Evolutionary conservation across 768 basidiomycete species (phyloP), one percentile per base, ranked within the genome.

Genomic region (Pleurotus cornucopiae): DNA sequence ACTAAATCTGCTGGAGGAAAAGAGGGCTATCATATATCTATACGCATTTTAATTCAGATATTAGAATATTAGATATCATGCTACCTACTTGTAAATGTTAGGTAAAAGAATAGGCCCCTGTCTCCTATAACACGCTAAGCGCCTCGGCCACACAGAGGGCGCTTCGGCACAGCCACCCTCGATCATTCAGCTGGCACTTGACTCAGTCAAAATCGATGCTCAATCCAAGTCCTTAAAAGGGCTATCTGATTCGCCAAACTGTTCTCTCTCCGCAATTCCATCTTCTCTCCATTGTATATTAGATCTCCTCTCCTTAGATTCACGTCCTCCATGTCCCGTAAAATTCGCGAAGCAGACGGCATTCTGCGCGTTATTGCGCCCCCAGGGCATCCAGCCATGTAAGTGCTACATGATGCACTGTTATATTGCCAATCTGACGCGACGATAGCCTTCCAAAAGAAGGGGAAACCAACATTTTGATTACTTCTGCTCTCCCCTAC

Each of bases 401-500:
- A 71, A 44, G 75, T 61, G 23, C 55, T 57, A 48, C 59, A 41
- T 44, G 57, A 9, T 46, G 58, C 54, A 59, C 54, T 39, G 45
- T 58, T 47, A 46, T 34, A n/a, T 34, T 54, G 61, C 48, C 59
- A 41, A 57, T 46, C 23, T 53, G 56, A 58, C 56, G 41, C 55
- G 52, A 43, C 51, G 23, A 49, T 60, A 82, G 81, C 61, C 69
- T 81, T 41, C 97, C 97, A 9, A 86, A 88, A 69, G 80, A 86
- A 45, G 96, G 95, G 46, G 88, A 94, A 71, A 77, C 78, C 55
- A 99, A 98, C 66, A 76, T 95, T 43, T 76, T 99, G 25, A 86
- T 99, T 62, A 98, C 97, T 9, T 97, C 94, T 60, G 95, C 97
- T 38, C 74, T 99, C 55, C 97, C 97, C 1, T 94, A 94, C 67